Conservation (phyloP, 2,329 filamentous ascomycete genomes). For the Sporothrix dimorphospora region DNA sequence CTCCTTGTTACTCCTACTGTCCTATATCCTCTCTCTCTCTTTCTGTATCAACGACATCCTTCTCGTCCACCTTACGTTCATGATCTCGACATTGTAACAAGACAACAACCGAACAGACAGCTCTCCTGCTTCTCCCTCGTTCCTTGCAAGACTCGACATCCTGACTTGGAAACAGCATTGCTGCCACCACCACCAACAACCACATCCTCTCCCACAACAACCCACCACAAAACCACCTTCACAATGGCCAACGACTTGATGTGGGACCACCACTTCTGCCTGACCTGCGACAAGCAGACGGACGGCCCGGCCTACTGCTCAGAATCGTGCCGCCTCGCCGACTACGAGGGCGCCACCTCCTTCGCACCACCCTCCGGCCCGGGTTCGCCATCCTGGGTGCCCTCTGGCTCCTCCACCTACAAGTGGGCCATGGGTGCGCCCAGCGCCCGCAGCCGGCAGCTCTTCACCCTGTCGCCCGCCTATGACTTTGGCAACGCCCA, state of each 20-base stretch:
- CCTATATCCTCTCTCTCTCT: not conserved
- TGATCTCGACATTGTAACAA: conserved; percentile 17
- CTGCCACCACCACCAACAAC: not conserved
- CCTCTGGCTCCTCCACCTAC: conserved; percentile 49
- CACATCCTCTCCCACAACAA: not conserved
- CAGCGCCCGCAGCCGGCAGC: conserved; percentile 42
- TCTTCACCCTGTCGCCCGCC: conserved; percentile 72
- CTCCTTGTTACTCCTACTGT: not conserved
- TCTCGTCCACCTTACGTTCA: not conserved
- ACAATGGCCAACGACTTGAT: conserved; percentile 56
- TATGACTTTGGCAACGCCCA: conserved; percentile 73
- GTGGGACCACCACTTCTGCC: conserved; percentile 92
- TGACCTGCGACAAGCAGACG: conserved; percentile 89
- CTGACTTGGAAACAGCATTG: not conserved
- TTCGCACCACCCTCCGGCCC: conserved; percentile 58
- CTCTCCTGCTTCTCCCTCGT: not conserved
- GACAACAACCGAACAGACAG: not conserved
- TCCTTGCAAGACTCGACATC: conserved; percentile 18
- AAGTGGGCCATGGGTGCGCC: conserved; percentile 49
- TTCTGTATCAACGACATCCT: not conserved
- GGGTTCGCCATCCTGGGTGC: conserved; percentile 58
- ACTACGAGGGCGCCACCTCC: conserved; percentile 75
- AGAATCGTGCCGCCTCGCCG: conserved; percentile 84
- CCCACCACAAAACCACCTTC: not conserved
- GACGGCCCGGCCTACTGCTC: conserved; percentile 86